phyloP scores from a whole-genome alignment of 257 asterid species.

The Fraxinus excelsior region DNA sequence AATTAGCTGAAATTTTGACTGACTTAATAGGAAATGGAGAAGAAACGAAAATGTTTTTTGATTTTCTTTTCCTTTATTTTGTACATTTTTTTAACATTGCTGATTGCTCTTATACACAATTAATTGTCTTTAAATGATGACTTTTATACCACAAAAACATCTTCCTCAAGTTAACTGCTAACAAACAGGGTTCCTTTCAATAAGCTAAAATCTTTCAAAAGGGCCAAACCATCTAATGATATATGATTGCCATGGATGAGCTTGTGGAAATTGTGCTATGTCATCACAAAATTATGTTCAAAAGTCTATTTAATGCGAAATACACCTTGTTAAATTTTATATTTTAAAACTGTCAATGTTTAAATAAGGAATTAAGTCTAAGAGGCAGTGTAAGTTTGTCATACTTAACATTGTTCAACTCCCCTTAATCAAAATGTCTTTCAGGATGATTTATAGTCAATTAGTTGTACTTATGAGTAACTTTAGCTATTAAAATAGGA shows the following conservation, averaged over 20 bases:
- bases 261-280: not conserved
- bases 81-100: not conserved
- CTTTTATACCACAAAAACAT: too few relatives aligned
- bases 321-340: not conserved
- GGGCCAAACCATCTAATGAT: too few relatives aligned
- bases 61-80: not conserved
- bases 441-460: not conserved
- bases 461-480: not conserved
- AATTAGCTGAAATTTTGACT: not conserved
- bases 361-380: not conserved
- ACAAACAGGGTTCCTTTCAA: too few relatives aligned
- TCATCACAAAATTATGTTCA: not conserved
- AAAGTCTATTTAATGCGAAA: not conserved
- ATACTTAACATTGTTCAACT: not conserved
- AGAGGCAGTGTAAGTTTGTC: not conserved
- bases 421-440: not conserved
- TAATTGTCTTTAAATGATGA: too few relatives aligned
- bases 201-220: too few relatives aligned
- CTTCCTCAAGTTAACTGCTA: too few relatives aligned
- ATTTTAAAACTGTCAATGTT: not conserved
- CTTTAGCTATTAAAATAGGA: not conserved
- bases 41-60: not conserved
- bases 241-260: too few relatives aligned
- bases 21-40: not conserved
- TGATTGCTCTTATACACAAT: not conserved